Evolutionary conservation across 441 rosid genomes (phyloP), one percentile per base, ranked within the genome.

Genomic region (Eutrema salsugineum): DNA sequence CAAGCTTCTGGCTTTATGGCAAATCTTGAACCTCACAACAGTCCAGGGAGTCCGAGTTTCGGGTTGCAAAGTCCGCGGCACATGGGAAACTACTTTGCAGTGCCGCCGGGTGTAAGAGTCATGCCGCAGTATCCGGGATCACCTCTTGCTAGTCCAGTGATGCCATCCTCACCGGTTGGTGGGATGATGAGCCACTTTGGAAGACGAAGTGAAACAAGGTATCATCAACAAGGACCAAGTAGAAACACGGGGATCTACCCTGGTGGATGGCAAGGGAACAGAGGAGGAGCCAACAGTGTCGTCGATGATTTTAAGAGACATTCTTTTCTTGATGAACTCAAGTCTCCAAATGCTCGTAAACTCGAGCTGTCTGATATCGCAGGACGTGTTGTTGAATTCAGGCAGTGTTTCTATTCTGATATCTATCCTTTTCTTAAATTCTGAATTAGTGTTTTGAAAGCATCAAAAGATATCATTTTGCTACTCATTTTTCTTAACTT

Each of bases 381-480:
- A 27, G 94, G 91, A 68, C 88, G 88, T 27, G 85, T 88, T 72
- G 87, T 83, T 80, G 94, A 86, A 83, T 85, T 88, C 86, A 86
- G 94, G 94, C 42, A 80, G 63, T 71, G 63, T 72, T 81, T 77
- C 59, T 48, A 56, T 67, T 68, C 61, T 50, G 30, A 61, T 57
- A 59, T 76, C 74, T 59, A 68, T 28, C 72, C 16, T 68, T 27
- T 55, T 28, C 44, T 24, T 12, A 46, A 12, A 15, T 64, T 60
- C 14, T 49, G 28, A 63, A 7, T 15, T 32, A 43, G 8, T 50
- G 5, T 66, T 57, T 39, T 49, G 28, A 63, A 48, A 22, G 50
- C 69, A 14, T 56, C 54, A 48, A 32, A 61, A 63, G 44, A 33
- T 67, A 48, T 63, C 10, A 44, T 70, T 42, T 57, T 46, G 54